These are phyloP conservation scores for Cryphonectria parasitica DNA, from an alignment of 2,329 filamentous ascomycete species.

Conservation along the genomic window DNA sequence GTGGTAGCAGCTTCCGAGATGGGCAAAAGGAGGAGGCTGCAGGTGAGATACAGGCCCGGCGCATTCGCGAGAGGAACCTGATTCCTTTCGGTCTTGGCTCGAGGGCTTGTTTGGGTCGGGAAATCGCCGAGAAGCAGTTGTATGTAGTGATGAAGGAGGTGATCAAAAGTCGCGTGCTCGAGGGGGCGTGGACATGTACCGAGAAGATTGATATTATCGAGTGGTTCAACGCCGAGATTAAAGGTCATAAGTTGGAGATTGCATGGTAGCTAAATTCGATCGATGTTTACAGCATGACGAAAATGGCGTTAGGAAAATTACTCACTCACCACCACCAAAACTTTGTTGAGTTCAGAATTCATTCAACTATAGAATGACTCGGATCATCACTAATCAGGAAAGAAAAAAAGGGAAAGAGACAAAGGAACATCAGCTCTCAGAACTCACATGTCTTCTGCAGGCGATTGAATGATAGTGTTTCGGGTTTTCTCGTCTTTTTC, in stretches of 20 bases:
- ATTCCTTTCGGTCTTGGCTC: conserved; percentile 33
- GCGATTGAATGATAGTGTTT: too few relatives aligned
- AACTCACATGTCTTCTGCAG: too few relatives aligned
- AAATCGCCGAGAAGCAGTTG: conserved; percentile 30
- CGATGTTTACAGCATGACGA: too few relatives aligned
- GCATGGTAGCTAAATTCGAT: background rate
- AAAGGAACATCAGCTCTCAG: too few relatives aligned
- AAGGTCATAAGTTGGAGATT: conserved; percentile 24
- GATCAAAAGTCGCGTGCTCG: conserved; percentile 13
- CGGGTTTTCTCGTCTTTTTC: too few relatives aligned
- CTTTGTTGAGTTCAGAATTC: too few relatives aligned
- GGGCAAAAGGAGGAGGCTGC: background rate
- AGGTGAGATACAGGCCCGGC: background rate
- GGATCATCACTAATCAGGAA: too few relatives aligned
- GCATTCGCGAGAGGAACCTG: conserved; percentile 16
- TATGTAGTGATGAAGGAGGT: conserved; percentile 6
- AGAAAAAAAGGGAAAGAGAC: too few relatives aligned
- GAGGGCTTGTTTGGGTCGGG: conserved; percentile 33
- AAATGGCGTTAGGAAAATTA: too few relatives aligned
- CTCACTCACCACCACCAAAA: too few relatives aligned
- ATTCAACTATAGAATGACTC: too few relatives aligned
- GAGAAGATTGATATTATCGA: conserved; percentile 23
- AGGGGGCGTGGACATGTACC: conserved; percentile 15
- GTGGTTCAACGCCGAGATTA: conserved; percentile 27
- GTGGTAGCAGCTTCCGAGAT: too few relatives aligned